Base-by-base conservation (phyloP, 2,329 filamentous ascomycete genomes). In the Blastomyces silverae region DNA sequence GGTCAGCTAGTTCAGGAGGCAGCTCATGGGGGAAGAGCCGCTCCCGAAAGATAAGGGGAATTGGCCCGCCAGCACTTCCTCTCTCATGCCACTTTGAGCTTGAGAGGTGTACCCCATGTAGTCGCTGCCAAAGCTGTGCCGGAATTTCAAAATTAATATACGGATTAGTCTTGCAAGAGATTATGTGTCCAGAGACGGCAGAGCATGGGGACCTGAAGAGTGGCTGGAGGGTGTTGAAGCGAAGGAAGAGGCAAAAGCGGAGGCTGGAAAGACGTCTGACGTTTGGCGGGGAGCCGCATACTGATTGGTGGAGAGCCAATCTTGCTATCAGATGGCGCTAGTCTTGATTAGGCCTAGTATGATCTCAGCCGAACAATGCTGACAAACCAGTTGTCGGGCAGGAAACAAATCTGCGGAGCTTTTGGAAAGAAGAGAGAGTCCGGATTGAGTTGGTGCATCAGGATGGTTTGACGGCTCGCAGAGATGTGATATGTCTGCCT, bases 261-360 rank as follows among this genome's bases (percentile, higher is more conserved):
- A 11, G 52, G 25, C 25, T 55, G 52, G 52, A 15, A 13, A 15
- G 52, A 34, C 31, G 28, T 55, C 25, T 55, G 25, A 55, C 20
- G 13, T 25, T 34, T 2, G 17, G 48, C 8, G 48, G 2, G 22
- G 52, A 55, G 52, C 52, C 15, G 52, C 52, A 34, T 20, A 55
- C 28, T 55, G 52, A 55, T 55, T 55, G 52, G 52, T 11, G 52
- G 52, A 55, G 52, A 55, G 17, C 25, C 15, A 55, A 55, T 55
- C 52, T 55, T 55, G 52, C 28, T 20, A 31, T 55, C 25, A 55
- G 28, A 55, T 55, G 13, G 13, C 52, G 4, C 52, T 55, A 55
- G 52, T 20, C 2, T 55, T 55, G 0, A 10, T 34, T 55, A 1
- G 28, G 13, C 15, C 52, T 55, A 55, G 52, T 34, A 22, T 2